A percentile compares a stretch with the other conserved stretches of the same genome.
Conservation (phyloP, 768 basidiomycete species). For the Leucocoprinus leucothites region DNA sequence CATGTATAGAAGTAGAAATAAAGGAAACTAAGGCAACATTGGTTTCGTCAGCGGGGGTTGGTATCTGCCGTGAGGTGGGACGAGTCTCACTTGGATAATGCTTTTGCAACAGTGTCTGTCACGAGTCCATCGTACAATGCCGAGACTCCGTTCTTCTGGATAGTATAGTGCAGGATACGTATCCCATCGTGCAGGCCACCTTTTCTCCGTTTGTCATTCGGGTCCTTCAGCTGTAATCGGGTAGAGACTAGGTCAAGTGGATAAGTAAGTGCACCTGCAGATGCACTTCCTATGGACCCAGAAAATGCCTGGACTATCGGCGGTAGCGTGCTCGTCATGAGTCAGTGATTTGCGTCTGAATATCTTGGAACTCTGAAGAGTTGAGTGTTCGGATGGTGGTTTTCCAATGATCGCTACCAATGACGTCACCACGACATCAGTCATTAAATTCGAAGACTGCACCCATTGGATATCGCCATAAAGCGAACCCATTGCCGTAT, state of each 20-base stretch:
- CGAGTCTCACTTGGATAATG: slow-evolving; percentile 46
- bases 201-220: slow-evolving; percentile 19
- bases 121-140: slow-evolving; percentile 50
- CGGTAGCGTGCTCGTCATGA: slow-evolving; percentile 59
- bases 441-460: too few relatives aligned
- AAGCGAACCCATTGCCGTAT: too few relatives aligned
- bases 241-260: slow-evolving; percentile 60
- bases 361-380: too few relatives aligned
- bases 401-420: too few relatives aligned
- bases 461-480: too few relatives aligned
- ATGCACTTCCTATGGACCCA: slow-evolving; percentile 52
- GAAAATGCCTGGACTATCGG: slow-evolving; percentile 59
- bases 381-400: too few relatives aligned
- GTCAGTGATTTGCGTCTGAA: too few relatives aligned
- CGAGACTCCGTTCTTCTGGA: slow-evolving; percentile 35
- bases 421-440: too few relatives aligned
- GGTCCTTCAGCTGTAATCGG: slow-evolving; percentile 39
- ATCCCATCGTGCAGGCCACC: slow-evolving; percentile 28
- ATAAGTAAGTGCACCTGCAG: slow-evolving; percentile 51
- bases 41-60: not conserved
- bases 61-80: not conserved
- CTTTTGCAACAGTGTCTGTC: slow-evolving; percentile 50
- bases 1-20: slow-evolving; percentile 60
- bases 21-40: slow-evolving; percentile 39
- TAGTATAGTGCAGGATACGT: slow-evolving; percentile 34